These are phyloP conservation scores for Epichloe scottii DNA, from an alignment of 2,329 filamentous ascomycete species.

Conservation along the genomic window DNA sequence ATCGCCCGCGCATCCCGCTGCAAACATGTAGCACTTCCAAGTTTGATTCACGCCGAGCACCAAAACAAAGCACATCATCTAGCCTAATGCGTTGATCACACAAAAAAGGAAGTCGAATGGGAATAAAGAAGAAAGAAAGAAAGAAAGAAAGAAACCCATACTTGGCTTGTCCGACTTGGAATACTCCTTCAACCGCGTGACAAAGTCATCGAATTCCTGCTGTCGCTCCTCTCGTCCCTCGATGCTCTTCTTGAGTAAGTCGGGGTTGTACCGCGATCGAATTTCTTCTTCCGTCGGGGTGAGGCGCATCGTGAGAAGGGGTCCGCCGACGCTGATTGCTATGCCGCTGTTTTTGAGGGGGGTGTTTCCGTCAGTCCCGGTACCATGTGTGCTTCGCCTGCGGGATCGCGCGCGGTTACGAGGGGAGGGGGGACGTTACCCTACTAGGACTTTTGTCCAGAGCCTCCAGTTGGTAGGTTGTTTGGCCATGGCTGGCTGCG, in stretches of 20 bases:
- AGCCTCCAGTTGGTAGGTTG: constrained; percentile 42
- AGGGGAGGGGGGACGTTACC: constrained; percentile 29
- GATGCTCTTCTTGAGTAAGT: constrained; percentile 79
- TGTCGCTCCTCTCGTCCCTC: constrained; percentile 64
- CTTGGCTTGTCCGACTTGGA: constrained; percentile 86
- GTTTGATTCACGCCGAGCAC: no score
- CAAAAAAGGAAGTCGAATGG: no score
- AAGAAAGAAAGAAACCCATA: constrained; percentile 30
- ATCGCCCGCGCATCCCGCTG: no score
- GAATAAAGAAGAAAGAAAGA: neutral
- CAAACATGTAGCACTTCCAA: no score
- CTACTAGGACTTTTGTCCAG: constrained; percentile 57
- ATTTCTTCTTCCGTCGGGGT: constrained; percentile 84
- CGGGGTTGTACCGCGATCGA: constrained; percentile 84
- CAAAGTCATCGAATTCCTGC: constrained; percentile 83
- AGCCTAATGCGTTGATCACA: no score
- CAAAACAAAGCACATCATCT: neutral
- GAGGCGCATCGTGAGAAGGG: constrained; percentile 68
- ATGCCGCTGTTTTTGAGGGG: constrained; percentile 43
- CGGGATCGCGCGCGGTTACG: no score
- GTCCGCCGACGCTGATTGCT: constrained; percentile 67
- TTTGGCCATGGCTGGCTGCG: constrained; percentile 21
- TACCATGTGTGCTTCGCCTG: no score
- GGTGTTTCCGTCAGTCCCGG: neutral
- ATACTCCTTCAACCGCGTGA: constrained; percentile 71